A percentile compares a stretch with the other conserved stretches of the same genome.
phyloP scores from a whole-genome alignment of 1,139 yeast species.

The Pichia sp. region DNA sequence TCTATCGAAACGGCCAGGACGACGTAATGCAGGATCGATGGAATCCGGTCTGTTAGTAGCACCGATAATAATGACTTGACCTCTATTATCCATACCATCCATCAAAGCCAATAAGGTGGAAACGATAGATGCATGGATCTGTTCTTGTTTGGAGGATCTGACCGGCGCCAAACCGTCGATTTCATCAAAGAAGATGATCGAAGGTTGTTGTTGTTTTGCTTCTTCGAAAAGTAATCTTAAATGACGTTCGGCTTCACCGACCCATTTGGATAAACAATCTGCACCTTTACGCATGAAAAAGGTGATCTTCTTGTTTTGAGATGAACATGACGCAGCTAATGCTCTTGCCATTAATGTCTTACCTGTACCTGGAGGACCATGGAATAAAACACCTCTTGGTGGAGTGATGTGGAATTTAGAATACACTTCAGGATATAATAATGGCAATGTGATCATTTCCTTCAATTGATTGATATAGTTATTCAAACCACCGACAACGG shows the following conservation, averaged over 20 bases:
- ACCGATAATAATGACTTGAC: conserved; percentile 97
- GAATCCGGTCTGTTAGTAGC: conserved; percentile 99
- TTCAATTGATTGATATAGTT: conserved; percentile 83
- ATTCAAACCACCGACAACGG: conserved; percentile 90
- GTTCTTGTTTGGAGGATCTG: conserved; percentile 95
- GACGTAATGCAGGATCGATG: conserved; percentile 93
- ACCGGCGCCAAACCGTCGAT: conserved; percentile 99
- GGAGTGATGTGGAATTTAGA: conserved; percentile 91
- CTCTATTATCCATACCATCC: conserved; percentile 97
- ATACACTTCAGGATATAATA: conserved; percentile 91
- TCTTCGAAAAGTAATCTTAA: conserved; percentile 88
- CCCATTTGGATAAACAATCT: conserved; percentile 97
- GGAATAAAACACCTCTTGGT: conserved; percentile 96
- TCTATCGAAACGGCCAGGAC: conserved; percentile 97
- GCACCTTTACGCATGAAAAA: conserved; percentile 99
- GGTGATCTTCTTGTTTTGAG: conserved; percentile 79
- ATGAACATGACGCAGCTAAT: conserved; percentile 90
- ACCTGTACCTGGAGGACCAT: conserved; percentile 99
- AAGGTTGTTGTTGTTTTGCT: conserved; percentile 94
- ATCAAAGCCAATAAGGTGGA: conserved; percentile 90
- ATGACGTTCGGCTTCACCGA: conserved; percentile 98
- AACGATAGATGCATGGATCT: conserved; percentile 96
- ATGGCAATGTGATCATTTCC: conserved; percentile 95
- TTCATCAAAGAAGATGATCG: conserved; percentile 94
- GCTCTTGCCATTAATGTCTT: conserved; percentile 98